Evolutionary conservation across 2,329 filamentous ascomycete species (phyloP), one percentile per base, ranked within the genome.

Genomic region (Epicoccum nigrum): DNA sequence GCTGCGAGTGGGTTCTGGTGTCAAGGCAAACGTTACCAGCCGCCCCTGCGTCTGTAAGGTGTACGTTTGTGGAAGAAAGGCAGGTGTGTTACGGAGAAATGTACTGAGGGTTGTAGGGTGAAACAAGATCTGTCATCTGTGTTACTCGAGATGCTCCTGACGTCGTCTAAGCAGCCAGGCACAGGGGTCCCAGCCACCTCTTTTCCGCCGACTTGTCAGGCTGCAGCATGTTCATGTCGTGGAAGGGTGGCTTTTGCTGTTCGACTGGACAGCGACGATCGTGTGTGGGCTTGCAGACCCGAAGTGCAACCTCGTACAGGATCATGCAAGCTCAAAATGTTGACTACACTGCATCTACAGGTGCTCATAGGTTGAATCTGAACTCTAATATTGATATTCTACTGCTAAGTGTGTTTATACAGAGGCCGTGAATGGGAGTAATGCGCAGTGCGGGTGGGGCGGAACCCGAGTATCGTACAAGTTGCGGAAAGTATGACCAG

Each of bases 381-480:
- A 35, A 39, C 55, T 64, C 54, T 64, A 62, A 54, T 65, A 67
- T 69, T 56, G 61, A 63, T 69, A 63, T 45, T 67, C 54, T 65
- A 66, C 60, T 70, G 64, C 58, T 65, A 63, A 53, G 52, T 67
- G 62, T 58, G 70, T 71, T 73, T 70, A 56, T 71, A 73, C 67
- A 72, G 51, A 70, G 66, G 69, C 68, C 68, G 68, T 73, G 55
- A 70, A 55, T 38, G 40, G 54, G 51, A 51, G 45, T 52, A 55
- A 55, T 45, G 55, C 54, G 46, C 46, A 54, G 56, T 57, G 52
- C 49, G 45, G 45, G 43, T 57, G 48, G 51, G 50, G 51, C 48
- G 46, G 42, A 16, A 30, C 53, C 58, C 60, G 61, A 66, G 57
- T 73, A 72, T 71, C 56, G 61, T 72, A 72, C 70, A 72, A 49